phyloP scores from a whole-genome alignment of 2,329 filamentous ascomycete genomes.

The Diaporthe helianthi region DNA sequence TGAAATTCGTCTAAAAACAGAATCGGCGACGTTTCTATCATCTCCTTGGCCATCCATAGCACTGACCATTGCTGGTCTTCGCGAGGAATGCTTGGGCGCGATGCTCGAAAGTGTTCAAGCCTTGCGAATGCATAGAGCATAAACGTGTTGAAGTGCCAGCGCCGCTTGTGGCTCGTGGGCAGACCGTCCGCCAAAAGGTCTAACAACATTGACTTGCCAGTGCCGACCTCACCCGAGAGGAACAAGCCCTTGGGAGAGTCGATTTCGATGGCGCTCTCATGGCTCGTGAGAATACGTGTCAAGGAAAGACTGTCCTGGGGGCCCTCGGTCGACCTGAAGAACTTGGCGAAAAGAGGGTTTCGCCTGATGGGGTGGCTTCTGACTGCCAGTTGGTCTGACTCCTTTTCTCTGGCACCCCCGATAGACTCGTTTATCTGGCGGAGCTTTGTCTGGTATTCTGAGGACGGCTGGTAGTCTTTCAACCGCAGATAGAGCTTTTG shows the following conservation, averaged over 20 bases:
- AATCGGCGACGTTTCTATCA: slow-evolving; percentile 77
- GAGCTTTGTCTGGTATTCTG: slow-evolving; percentile 72
- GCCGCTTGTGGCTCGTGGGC: slow-evolving; percentile 73
- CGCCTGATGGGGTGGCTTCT: slow-evolving; percentile 62
- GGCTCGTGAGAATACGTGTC: slow-evolving; percentile 71
- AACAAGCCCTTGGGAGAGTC: slow-evolving; percentile 78
- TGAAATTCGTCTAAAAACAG: slow-evolving; percentile 86
- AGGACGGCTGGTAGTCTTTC: slow-evolving; percentile 78
- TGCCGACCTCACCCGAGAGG: slow-evolving; percentile 82
- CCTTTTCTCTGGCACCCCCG: slow-evolving; percentile 44
- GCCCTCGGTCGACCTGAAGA: slow-evolving; percentile 63
- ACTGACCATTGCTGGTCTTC: slow-evolving; percentile 67
- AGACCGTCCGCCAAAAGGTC: slow-evolving; percentile 81
- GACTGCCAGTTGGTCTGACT: slow-evolving; percentile 53
- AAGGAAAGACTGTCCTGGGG: slow-evolving; percentile 67
- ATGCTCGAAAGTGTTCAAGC: slow-evolving; percentile 69
- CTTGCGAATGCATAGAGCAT: slow-evolving; percentile 81
- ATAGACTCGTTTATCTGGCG: slow-evolving; percentile 63
- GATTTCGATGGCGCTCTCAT: slow-evolving; percentile 75
- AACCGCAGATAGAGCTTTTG: slow-evolving; percentile 78
- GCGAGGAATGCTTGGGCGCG: slow-evolving; percentile 37
- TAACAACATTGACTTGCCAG: slow-evolving; percentile 85
- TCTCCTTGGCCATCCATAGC: slow-evolving; percentile 76
- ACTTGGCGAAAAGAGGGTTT: slow-evolving; percentile 64
- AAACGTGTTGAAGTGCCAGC: slow-evolving; percentile 87